Percentiles rank a stretch among this genome's conserved stretches.
Evolutionary conservation across 495 filamentous ascomycete species (phyloP).

Genomic region (Jackrogersella minutella): DNA sequence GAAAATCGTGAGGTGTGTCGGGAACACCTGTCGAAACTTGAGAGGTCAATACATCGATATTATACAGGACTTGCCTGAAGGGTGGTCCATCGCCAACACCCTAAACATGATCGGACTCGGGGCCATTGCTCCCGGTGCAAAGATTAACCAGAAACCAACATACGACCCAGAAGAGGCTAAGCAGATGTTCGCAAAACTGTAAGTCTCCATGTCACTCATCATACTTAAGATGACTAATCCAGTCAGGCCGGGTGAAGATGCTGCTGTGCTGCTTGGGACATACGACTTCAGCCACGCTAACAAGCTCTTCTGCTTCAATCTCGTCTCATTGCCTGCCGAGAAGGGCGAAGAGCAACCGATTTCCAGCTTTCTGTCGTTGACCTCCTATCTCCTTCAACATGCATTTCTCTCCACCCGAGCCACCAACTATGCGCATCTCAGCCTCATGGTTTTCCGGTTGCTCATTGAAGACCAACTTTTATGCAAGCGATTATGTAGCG

Average conservation of each 20-base stretch:
- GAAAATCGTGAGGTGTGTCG: slow-evolving; percentile 79
- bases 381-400: slow-evolving; percentile 92
- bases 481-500: slow-evolving; percentile 85
- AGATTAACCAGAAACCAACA: slow-evolving; percentile 64
- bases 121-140: slow-evolving; percentile 72
- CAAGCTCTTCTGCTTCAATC: slow-evolving; percentile 90
- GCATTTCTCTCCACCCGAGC: slow-evolving; percentile 83
- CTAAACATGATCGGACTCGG: slow-evolving; percentile 86
- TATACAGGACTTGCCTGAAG: slow-evolving; percentile 90
- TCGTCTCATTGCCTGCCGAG: slow-evolving; percentile 70
- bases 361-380: slow-evolving; percentile 82
- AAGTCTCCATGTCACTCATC: slow-evolving; percentile 25
- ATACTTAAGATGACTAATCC: slow-evolving; percentile 45
- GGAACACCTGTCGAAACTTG: slow-evolving; percentile 67
- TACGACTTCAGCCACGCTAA: slow-evolving; percentile 96
- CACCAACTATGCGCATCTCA: slow-evolving; percentile 81
- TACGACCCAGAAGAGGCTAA: slow-evolving; percentile 76
- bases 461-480: slow-evolving; percentile 86
- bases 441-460: slow-evolving; percentile 82
- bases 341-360: slow-evolving; percentile 80
- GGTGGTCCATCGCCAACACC: slow-evolving; percentile 83
- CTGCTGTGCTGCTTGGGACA: slow-evolving; percentile 79
- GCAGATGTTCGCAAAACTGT: slow-evolving; percentile 73
- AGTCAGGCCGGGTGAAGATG: slow-evolving; percentile 76
- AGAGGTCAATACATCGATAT: slow-evolving; percentile 85